A percentile compares a stretch with the other conserved stretches of the same genome.
Evolutionary conservation across 106 monocot genomes (phyloP).

Genomic region (Chionographis japonica): DNA sequence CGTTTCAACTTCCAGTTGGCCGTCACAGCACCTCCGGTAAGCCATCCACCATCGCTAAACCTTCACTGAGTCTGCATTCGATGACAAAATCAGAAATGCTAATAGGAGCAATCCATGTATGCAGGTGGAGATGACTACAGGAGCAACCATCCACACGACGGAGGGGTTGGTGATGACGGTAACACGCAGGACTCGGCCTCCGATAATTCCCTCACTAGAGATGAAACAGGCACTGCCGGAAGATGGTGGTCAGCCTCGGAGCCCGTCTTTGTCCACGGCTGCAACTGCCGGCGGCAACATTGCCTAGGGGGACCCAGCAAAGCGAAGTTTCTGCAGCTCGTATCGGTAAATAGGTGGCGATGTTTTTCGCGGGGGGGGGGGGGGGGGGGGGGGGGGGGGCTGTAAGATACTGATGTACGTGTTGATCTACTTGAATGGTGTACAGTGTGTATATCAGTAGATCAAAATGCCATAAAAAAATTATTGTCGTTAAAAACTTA

Average conservation of each 20-base stretch:
- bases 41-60: neutral
- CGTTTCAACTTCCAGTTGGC: conserved; percentile 90
- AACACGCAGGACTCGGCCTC: conserved; percentile 48
- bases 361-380: too few relatives aligned
- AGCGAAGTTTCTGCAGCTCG: conserved; percentile 27
- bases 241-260: conserved; percentile 1
- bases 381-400: too few relatives aligned
- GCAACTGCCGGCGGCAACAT: neutral
- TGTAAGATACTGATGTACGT: too few relatives aligned
- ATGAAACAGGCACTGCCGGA: conserved; percentile 20
- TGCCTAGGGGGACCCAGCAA: conserved; percentile 33
- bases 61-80: neutral
- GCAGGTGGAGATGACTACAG: conserved; percentile 96
- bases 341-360: neutral
- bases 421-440: too few relatives aligned
- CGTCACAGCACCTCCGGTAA: conserved; percentile 72
- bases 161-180: conserved; percentile 83
- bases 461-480: too few relatives aligned
- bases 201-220: conserved; percentile 54
- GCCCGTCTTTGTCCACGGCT: neutral
- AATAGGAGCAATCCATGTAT: neutral
- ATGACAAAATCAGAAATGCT: neutral
- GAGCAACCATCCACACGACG: conserved; percentile 94
- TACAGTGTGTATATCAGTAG: too few relatives aligned
- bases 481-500: too few relatives aligned